Conservation (phyloP, 2,329 filamentous ascomycete species). For the Xenosphaeropsis pyriputrescens region DNA sequence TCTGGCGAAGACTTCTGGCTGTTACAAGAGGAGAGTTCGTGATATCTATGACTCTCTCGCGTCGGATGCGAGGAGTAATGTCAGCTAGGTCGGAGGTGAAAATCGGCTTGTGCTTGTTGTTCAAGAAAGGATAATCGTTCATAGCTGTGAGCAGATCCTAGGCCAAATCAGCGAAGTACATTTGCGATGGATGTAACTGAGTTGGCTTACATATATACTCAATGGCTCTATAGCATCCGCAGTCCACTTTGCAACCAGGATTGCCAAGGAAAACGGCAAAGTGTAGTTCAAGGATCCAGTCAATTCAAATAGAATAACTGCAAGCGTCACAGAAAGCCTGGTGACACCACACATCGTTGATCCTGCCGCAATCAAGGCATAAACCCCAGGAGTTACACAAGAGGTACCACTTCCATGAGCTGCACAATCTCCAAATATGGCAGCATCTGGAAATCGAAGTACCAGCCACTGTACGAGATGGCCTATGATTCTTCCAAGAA, state of each 20-base stretch:
- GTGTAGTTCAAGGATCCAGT: conserved; percentile 94
- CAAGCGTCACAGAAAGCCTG: conserved; percentile 79
- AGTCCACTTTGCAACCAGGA: conserved; percentile 96
- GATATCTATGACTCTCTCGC: conserved; percentile 77
- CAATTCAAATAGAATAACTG: conserved; percentile 89
- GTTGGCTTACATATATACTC: conserved; percentile 64
- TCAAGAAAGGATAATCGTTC: conserved; percentile 95
- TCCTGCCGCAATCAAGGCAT: conserved; percentile 85
- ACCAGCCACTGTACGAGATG: conserved; percentile 75
- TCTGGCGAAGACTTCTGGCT: conserved; percentile 60
- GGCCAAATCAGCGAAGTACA: not conserved
- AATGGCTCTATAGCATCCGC: conserved; percentile 88
- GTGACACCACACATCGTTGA: conserved; percentile 98
- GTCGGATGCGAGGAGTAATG: conserved; percentile 63
- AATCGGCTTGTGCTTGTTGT: conserved; percentile 84
- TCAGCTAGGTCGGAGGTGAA: conserved; percentile 83
- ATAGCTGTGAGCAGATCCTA: conserved; percentile 86
- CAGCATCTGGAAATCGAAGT: conserved; percentile 53
- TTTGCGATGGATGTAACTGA: too few species aligned
- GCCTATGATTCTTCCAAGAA: conserved; percentile 79
- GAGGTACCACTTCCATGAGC: conserved; percentile 52
- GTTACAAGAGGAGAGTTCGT: conserved; percentile 67
- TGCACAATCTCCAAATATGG: conserved; percentile 63
- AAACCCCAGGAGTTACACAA: conserved; percentile 93
- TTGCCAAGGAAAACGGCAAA: conserved; percentile 80